Base-by-base conservation (phyloP, 257 asterid species). In the Scutellaria barbata region DNA sequence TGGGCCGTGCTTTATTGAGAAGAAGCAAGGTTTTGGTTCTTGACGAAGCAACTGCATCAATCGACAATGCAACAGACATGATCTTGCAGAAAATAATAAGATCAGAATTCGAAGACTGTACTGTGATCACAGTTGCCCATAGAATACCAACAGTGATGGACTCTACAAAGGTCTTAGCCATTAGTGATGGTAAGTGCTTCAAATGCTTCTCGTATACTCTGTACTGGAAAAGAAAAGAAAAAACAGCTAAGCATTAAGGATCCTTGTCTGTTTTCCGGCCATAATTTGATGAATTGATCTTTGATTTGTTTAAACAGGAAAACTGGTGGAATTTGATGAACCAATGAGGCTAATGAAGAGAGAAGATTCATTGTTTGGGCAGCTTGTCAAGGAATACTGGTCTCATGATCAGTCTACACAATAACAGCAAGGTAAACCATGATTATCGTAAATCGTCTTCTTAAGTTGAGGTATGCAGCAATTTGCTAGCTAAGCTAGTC, bases 81-180 rank as follows among this genome's bases (percentile, higher is more conserved):
- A 92, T 95, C 74, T 72, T 95, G 68, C 98, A 92, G 89, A 95
- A 82, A 80, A 89, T 95, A 16, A 87, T 95, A 45, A 76, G 98
- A 73, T 78, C 88, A 0, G 98, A 95, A 63, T 95, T 92, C 51
- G 83, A 83, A 5, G 86, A 89, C 66, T 88, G 96, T 69, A 92
- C 98, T 0, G 99, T 92, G 39, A 91, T 95, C 68, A 95, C 98
- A 3, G 97, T 95, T 39, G 98, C 99, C 1, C 99, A 95, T 61
- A 86, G 98, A 69, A 89, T 95, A 77, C 97, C 98, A 8, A 95
- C 96, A 0, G 98, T 92, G 72, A 92, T 95, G 99, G 98, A 95
- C 81, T 95, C 96, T 22, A 85, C 95, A 2, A 92, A 75, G 92
- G 99, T 95, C 81, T 85, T 95, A 8, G 90, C 96, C 80, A 83